Percentiles rank a stretch among this genome's conserved stretches.
Evolutionary conservation across 169 alveolate genomes (phyloP).

Genomic region (Eimeria necatrix): DNA sequence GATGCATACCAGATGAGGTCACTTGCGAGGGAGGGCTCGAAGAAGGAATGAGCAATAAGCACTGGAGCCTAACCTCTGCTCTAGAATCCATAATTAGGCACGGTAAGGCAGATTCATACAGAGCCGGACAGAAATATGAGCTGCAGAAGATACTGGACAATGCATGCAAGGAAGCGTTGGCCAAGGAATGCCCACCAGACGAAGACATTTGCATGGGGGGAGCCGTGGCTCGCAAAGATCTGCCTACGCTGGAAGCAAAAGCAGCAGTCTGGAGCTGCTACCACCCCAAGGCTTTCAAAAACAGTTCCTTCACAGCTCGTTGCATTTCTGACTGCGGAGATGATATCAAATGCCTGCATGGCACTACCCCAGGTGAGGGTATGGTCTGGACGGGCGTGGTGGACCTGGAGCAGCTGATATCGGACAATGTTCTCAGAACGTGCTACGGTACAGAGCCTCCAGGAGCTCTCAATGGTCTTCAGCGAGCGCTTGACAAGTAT

Average conservation of each 20-base stretch:
- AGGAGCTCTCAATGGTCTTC: background rate
- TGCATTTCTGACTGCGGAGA: background rate
- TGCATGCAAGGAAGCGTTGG: background rate
- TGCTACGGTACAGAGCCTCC: background rate
- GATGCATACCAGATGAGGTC: background rate
- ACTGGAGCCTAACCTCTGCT: background rate
- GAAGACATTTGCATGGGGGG: background rate
- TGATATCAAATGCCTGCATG: background rate
- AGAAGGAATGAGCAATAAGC: background rate
- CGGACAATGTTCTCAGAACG: background rate
- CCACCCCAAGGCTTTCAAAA: background rate
- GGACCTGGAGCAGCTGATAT: background rate
- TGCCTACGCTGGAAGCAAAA: background rate
- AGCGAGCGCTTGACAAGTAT: background rate
- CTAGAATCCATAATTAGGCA: background rate
- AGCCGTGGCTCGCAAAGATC: constrained; percentile 11
- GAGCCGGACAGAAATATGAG: background rate
- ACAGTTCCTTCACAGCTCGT: background rate
- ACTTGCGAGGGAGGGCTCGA: background rate
- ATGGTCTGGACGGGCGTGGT: background rate
- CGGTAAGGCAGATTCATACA: background rate
- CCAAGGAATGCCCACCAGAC: background rate
- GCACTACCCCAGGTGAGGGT: background rate
- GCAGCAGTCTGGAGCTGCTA: background rate
- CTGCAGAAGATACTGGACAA: background rate